These are phyloP conservation scores for Exophiala oligosperma DNA, from an alignment of 2,329 filamentous ascomycete species.

Conservation along the genomic window DNA sequence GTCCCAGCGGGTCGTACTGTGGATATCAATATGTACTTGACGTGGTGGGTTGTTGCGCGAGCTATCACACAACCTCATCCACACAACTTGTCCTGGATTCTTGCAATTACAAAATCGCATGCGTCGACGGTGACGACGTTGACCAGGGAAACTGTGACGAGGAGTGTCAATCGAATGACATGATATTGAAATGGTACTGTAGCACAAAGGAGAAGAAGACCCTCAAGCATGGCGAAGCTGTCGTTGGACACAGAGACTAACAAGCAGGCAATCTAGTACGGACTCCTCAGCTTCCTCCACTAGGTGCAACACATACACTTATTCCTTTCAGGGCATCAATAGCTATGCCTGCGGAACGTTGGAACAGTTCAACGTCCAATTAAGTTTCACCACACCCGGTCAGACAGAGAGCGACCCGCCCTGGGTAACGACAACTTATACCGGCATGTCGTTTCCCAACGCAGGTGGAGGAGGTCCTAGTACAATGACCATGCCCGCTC, in stretches of 20 bases:
- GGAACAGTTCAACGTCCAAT: not conserved
- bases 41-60: not conserved
- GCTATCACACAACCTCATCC: not conserved
- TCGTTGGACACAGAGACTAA: not conserved
- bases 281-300: not conserved
- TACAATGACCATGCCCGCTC: not conserved
- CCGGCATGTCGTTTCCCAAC: not conserved
- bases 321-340: not conserved
- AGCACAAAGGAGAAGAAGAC: not conserved
- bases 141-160: not conserved
- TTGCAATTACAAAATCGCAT: not conserved
- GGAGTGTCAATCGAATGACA: constrained; percentile 2
- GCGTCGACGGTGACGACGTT: not conserved
- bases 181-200: constrained; percentile 3
- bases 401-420: not conserved
- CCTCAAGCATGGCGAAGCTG: no score
- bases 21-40: not conserved
- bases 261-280: not conserved
- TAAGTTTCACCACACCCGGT: not conserved
- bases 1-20: not conserved
- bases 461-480: not conserved
- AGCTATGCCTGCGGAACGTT: not conserved
- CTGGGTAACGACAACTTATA: not conserved
- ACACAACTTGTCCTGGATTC: not conserved
- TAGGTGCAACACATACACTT: not conserved